Conservation (phyloP, 2,329 filamentous ascomycete genomes). For the Xylaria sp. region DNA sequence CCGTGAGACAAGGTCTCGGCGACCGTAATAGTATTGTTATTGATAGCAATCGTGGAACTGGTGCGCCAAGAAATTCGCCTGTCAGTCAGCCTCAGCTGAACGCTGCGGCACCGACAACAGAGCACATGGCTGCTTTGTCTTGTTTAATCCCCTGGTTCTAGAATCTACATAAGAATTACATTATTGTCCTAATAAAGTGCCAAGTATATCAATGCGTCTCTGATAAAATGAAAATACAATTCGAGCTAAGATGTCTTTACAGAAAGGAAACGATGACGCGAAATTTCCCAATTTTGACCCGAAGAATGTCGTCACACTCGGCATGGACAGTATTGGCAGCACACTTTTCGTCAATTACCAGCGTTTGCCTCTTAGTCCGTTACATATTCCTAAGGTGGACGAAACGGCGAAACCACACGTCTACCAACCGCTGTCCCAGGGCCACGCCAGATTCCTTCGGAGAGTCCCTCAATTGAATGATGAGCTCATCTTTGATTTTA, state of each 20-base stretch:
- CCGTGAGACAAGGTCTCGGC: neutral
- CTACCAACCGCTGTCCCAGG: neutral
- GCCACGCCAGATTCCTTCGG: conserved; percentile 5
- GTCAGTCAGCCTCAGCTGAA: conserved; percentile 10
- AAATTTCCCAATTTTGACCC: neutral
- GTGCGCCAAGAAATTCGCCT: neutral
- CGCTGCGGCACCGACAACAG: neutral
- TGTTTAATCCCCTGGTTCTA: neutral
- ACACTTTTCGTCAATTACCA: neutral
- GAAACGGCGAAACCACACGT: conserved; percentile 2
- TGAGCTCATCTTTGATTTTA: conserved; percentile 3
- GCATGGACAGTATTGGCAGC: neutral
- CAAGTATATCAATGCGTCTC: neutral
- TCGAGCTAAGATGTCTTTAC: neutral
- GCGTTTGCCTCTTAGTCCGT: neutral
- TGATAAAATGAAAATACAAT: neutral
- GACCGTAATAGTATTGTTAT: neutral
- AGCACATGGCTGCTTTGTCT: neutral
- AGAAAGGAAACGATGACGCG: neutral
- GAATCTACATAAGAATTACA: too few species aligned
- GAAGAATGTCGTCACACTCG: neutral
- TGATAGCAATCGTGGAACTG: neutral
- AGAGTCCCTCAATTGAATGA: conserved; percentile 1
- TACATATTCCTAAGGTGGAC: neutral
- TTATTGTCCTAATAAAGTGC: too few species aligned